phyloP scores from a whole-genome alignment of 2,329 filamentous ascomycete genomes.

The Scytalidium sp. region DNA sequence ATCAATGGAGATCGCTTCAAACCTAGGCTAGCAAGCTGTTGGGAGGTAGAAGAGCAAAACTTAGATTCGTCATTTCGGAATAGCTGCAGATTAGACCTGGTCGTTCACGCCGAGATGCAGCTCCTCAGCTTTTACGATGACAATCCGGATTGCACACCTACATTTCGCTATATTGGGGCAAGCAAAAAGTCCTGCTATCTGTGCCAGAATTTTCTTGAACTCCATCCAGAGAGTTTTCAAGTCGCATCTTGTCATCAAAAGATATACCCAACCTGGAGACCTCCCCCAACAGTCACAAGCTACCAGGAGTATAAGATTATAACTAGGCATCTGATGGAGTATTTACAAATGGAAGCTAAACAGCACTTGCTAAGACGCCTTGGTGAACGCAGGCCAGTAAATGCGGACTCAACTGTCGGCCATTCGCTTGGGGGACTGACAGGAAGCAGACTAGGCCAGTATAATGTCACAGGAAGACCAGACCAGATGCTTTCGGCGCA shows the following conservation, averaged over 20 bases:
- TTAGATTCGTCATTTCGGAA: conserved; percentile 15
- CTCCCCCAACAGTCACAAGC: conserved; percentile 13
- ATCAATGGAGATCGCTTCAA: conserved; percentile 6
- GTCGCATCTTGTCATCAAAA: conserved; percentile 31
- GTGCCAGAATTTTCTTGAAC: conserved; percentile 24
- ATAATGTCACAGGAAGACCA: background rate
- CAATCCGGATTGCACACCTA: conserved; percentile 16
- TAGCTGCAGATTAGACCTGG: conserved; percentile 19
- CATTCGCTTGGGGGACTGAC: conserved; percentile 14
- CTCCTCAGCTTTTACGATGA: conserved; percentile 28
- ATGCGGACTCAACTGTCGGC: conserved; percentile 15
- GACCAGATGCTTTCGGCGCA: background rate
- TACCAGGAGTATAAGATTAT: conserved; percentile 10
- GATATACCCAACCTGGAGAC: conserved; percentile 31
- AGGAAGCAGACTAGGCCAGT: background rate
- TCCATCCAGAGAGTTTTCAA: conserved; percentile 19
- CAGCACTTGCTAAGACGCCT: conserved; percentile 8
- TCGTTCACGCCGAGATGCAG: conserved; percentile 31
- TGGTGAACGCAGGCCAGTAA: conserved; percentile 6
- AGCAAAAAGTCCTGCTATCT: conserved; percentile 33
- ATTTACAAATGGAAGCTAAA: conserved; percentile 9
- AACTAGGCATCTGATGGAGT: conserved; percentile 9
- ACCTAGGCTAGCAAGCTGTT: conserved; percentile 11
- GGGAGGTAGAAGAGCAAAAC: conserved; percentile 12
- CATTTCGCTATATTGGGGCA: conserved; percentile 25